Conservation (phyloP, 441 rosid genomes). For the Raphanus hybrid region DNA sequence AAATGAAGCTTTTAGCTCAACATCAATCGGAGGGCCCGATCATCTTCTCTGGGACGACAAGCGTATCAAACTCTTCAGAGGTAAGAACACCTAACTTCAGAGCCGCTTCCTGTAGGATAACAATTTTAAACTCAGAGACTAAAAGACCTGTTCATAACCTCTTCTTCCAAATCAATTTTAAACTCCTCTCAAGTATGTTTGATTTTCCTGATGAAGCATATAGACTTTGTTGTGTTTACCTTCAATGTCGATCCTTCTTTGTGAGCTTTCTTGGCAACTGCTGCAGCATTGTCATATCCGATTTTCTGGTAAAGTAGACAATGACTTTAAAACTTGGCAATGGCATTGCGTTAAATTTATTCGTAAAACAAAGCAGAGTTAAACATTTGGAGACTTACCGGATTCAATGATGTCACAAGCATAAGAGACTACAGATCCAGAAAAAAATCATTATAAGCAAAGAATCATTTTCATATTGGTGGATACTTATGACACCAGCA, state of each 20-base stretch:
- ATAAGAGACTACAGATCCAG: conserved; percentile 76
- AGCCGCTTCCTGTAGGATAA: conserved; percentile 67
- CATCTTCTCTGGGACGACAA: conserved; percentile 97
- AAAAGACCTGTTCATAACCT: neutral
- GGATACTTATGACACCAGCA: conserved; percentile 3
- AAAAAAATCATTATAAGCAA: conserved; percentile 14
- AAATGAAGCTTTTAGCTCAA: neutral
- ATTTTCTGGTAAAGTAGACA: conserved; percentile 66
- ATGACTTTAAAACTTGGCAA: neutral
- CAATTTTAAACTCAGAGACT: neutral
- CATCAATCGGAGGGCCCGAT: conserved; percentile 83
- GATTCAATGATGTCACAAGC: conserved; percentile 98
- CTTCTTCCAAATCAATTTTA: conserved; percentile 9
- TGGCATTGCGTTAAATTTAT: neutral
- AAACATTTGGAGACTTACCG: conserved; percentile 58
- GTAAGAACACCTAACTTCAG: conserved; percentile 76
- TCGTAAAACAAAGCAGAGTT: conserved; percentile 6
- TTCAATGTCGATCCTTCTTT: conserved; percentile 89
- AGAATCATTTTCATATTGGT: conserved; percentile 3
- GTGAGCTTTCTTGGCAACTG: conserved; percentile 98
- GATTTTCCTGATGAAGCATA: conserved; percentile 10
- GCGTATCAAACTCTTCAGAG: conserved; percentile 82
- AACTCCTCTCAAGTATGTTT: neutral
- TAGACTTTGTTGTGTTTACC: conserved; percentile 51
- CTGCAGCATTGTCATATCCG: conserved; percentile 97